These are phyloP conservation scores for Akanthomyces uredinophilus DNA, from an alignment of 2,329 filamentous ascomycete genomes.

Conservation along the genomic window DNA sequence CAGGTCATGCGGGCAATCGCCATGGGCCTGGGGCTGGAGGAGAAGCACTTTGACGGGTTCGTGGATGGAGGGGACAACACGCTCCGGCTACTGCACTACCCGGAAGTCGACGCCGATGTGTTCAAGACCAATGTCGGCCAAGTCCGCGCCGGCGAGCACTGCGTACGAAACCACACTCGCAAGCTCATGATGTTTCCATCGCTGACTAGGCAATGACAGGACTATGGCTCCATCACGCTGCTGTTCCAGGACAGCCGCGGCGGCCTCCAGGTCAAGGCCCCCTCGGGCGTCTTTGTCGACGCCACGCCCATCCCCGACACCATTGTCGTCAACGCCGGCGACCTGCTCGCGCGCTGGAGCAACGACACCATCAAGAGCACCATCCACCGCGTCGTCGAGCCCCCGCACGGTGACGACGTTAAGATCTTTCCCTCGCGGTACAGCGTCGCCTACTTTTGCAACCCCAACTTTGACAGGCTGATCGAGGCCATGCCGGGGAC, in stretches of 20 bases:
- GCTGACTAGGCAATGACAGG: constrained; percentile 24
- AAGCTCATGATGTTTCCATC: no score
- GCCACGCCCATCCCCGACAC: constrained; percentile 76
- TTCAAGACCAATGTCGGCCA: constrained; percentile 64
- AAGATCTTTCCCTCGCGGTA: constrained; percentile 66
- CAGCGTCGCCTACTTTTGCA: constrained; percentile 65
- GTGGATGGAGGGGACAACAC: constrained; percentile 67
- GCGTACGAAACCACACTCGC: constrained; percentile 37
- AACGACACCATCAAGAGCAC: constrained; percentile 91
- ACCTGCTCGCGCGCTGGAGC: constrained; percentile 80
- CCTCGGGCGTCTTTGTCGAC: constrained; percentile 73
- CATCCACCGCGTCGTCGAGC: constrained; percentile 84
- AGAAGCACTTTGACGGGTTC: constrained; percentile 70
- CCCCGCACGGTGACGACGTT: constrained; percentile 52
- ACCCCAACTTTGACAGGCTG: constrained; percentile 69
- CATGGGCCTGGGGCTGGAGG: constrained; percentile 68
- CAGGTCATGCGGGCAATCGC: constrained; percentile 82
- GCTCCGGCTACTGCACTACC: constrained; percentile 72
- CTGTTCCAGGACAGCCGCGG: constrained; percentile 56
- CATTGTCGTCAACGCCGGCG: constrained; percentile 84
- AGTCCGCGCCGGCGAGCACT: constrained; percentile 74
- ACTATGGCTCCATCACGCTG: constrained; percentile 57
- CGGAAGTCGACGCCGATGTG: constrained; percentile 57
- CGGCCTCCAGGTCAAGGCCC: constrained; percentile 58
- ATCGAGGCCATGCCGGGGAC: constrained; percentile 83